phyloP scores from a whole-genome alignment of 2,329 filamentous ascomycete genomes.

The Stemphylium lycopersici region DNA sequence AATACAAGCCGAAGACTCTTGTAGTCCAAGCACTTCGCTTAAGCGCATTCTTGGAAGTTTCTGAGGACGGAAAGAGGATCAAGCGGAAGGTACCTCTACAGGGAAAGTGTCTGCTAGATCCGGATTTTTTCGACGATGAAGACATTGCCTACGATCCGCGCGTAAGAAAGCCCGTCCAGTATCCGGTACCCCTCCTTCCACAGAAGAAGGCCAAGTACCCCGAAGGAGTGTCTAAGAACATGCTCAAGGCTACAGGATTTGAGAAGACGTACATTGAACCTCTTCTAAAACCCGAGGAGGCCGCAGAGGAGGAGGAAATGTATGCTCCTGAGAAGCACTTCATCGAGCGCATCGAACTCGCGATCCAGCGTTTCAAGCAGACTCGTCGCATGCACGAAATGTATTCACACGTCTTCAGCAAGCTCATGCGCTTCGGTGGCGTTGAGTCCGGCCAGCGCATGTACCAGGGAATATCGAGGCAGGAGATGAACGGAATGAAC shows the following conservation, averaged over 20 bases:
- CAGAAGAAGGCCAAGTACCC: conserved; percentile 39
- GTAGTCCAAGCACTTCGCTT: conserved; percentile 52
- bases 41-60: conserved; percentile 51
- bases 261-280: conserved; percentile 79
- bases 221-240: conserved; percentile 50
- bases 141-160: conserved; percentile 43
- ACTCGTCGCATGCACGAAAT: conserved; percentile 74
- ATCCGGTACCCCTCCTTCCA: conserved; percentile 31
- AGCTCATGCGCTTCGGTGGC: conserved; percentile 83
- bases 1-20: conserved; percentile 48
- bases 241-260: conserved; percentile 54
- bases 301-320: conserved; percentile 68
- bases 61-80: conserved; percentile 51
- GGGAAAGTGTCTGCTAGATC: conserved; percentile 38
- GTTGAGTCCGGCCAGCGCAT: conserved; percentile 67
- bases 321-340: conserved; percentile 64
- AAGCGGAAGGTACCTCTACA: conserved; percentile 51
- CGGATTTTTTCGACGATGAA: conserved; percentile 29
- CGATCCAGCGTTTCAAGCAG: conserved; percentile 79
- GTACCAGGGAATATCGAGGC: conserved; percentile 67
- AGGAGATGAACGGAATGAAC: conserved; percentile 67
- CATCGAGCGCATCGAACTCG: conserved; percentile 78
- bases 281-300: conserved; percentile 74
- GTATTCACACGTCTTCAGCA: conserved; percentile 71
- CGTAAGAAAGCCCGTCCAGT: conserved; percentile 24